A percentile compares a stretch with the other conserved stretches of the same genome.
Conservation (phyloP, 345 rosid genomes). For the Eucalyptus microcorys region DNA sequence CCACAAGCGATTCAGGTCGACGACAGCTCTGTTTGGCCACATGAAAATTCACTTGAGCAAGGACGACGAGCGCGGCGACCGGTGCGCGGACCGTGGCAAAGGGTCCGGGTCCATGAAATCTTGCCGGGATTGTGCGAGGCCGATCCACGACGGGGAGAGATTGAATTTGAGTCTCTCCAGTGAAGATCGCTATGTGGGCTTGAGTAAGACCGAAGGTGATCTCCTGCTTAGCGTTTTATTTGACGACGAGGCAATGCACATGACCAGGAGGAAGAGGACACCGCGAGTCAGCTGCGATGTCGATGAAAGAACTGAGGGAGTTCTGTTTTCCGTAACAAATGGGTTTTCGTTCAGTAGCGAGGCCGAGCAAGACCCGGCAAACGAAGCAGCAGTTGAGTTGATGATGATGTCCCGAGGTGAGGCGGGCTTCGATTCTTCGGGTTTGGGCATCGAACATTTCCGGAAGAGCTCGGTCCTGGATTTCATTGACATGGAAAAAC, state of each 20-base stretch:
- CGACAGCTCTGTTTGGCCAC: slow-evolving; percentile 34
- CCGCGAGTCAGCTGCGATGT: background rate
- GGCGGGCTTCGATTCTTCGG: background rate
- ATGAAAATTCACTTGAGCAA: slow-evolving; percentile 34
- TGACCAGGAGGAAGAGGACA: background rate
- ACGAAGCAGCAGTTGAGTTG: background rate
- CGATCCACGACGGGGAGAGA: background rate
- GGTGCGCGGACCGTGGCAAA: slow-evolving; percentile 36
- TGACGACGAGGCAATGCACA: background rate
- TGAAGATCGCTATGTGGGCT: background rate
- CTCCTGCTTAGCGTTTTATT: background rate
- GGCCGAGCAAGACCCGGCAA: background rate
- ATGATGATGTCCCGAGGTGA: background rate
- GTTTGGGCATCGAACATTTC: background rate
- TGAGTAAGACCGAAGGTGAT: background rate
- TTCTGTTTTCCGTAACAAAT: background rate
- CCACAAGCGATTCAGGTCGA: slow-evolving; percentile 20
- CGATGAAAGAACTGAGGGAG: background rate
- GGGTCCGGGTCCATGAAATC: slow-evolving; percentile 12
- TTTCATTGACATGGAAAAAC: background rate
- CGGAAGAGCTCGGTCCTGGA: background rate
- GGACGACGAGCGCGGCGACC: slow-evolving; percentile 12
- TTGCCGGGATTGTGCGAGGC: background rate
- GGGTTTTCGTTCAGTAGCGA: background rate
- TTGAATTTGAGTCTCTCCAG: background rate